Evolutionary conservation across 352 stramenopile genomes (phyloP).

Genomic region (Phytopythium boreale): DNA sequence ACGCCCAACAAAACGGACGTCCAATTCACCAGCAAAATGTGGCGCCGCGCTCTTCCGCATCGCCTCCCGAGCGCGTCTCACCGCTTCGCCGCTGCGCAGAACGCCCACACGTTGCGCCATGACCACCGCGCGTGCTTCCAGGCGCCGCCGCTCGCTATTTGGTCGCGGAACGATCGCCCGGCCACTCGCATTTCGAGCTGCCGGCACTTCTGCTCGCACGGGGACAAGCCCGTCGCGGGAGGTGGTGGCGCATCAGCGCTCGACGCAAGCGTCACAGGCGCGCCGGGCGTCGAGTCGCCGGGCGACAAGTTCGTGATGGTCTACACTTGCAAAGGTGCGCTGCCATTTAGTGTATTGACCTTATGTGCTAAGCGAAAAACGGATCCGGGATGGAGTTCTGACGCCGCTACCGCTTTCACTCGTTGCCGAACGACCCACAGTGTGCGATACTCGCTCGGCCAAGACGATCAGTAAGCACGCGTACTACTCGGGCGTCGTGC

Average conservation of each 20-base stretch:
- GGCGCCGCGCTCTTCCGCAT: not conserved
- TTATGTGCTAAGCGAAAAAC: too few relatives aligned
- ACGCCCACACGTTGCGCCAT: not conserved
- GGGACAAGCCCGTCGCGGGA: not conserved
- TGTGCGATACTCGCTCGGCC: constrained; percentile 96
- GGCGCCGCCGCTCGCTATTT: not conserved
- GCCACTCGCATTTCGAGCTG: not conserved
- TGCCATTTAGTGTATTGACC: not conserved
- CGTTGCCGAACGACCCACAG: constrained; percentile 17
- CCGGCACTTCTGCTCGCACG: not conserved
- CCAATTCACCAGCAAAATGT: not conserved
- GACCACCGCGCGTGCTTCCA: not conserved
- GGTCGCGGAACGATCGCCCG: not conserved
- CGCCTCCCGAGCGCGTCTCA: not conserved
- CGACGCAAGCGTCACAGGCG: constrained; percentile 15
- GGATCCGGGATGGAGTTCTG: not conserved
- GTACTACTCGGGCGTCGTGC: constrained; percentile 97
- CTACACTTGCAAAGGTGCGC: constrained; percentile 92
- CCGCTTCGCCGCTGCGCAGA: not conserved
- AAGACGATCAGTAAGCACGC: constrained; percentile 98
- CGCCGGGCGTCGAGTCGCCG: constrained; percentile 70
- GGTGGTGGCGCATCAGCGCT: not conserved
- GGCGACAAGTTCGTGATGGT: constrained; percentile 97
- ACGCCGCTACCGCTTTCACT: constrained; percentile 1
- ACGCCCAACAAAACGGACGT: too few relatives aligned